These are phyloP conservation scores for Linnemannia zychae DNA, from an alignment of 192 early-diverging fungal genomes.

Conservation along the genomic window DNA sequence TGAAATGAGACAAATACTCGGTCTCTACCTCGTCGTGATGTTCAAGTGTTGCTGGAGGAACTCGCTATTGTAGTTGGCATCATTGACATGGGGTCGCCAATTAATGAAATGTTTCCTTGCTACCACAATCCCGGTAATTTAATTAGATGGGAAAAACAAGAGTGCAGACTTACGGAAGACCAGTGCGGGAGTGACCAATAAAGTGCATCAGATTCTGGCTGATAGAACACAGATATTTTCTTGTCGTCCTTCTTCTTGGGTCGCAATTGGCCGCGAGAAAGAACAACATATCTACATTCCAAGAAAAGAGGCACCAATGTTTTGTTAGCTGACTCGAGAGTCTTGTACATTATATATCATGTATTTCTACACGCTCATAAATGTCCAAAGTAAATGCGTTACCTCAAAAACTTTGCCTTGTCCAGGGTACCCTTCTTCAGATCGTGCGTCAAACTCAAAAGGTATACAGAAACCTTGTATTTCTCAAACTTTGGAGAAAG, in stretches of 20 bases:
- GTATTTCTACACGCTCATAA: neutral
- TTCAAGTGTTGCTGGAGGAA: slow-evolving; percentile 10
- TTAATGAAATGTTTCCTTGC: no score
- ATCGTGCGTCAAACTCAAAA: slow-evolving; percentile 32
- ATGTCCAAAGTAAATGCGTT: neutral
- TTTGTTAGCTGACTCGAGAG: neutral
- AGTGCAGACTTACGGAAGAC: neutral
- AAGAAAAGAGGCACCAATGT: neutral
- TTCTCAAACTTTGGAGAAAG: slow-evolving; percentile 46
- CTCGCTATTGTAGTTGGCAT: slow-evolving; percentile 9
- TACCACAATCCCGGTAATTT: no score
- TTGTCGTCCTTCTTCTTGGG: neutral
- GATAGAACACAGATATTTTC: neutral
- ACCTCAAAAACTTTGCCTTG: slow-evolving; percentile 43
- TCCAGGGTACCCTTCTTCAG: slow-evolving; percentile 27
- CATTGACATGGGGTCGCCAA: neutral
- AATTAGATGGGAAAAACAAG: no score
- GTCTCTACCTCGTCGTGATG: slow-evolving; percentile 25
- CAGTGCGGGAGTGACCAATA: neutral
- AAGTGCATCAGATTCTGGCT: neutral
- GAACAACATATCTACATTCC: slow-evolving; percentile 1
- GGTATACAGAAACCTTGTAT: slow-evolving; percentile 46
- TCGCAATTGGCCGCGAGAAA: neutral
- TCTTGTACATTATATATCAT: neutral
- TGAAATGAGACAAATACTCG: slow-evolving; percentile 40